Evolutionary conservation across 139 green algal genomes (phyloP).

Genomic region (Tetraselmis striata): DNA sequence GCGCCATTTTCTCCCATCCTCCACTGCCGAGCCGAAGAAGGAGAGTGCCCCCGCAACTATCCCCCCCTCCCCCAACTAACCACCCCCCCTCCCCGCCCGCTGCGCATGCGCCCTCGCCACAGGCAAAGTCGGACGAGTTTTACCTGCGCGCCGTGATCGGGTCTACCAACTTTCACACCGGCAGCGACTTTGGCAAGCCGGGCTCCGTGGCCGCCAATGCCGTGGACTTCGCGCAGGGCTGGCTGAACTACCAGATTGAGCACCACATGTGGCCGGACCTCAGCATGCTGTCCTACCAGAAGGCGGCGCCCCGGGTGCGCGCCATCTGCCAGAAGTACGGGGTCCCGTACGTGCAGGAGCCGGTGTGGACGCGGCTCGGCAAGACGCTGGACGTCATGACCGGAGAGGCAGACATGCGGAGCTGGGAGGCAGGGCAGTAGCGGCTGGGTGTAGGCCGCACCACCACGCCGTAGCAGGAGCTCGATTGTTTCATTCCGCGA

Average conservation of each 20-base stretch:
- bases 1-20: not conserved
- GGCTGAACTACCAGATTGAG: constrained; percentile 37
- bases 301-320: constrained; percentile 15
- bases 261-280: constrained; percentile 30
- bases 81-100: not conserved
- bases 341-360: constrained; percentile 25
- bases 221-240: constrained; percentile 27
- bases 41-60: no score
- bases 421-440: constrained; percentile 23
- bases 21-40: no score
- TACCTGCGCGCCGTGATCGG: constrained; percentile 29
- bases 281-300: constrained; percentile 29
- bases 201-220: constrained; percentile 1
- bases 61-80: no score
- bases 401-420: constrained; percentile 19
- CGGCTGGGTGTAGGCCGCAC: no score
- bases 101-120: not conserved
- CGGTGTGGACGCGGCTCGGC: constrained; percentile 16
- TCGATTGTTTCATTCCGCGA: no score
- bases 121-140: constrained; percentile 21
- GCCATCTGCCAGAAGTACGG: constrained; percentile 28
- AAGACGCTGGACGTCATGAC: constrained; percentile 24
- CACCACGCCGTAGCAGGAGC: no score
- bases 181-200: not conserved
- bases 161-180: constrained; percentile 25